These are phyloP conservation scores for Akanthomyces dipterigenus DNA, from an alignment of 2,329 filamentous ascomycete species.

Conservation along the genomic window DNA sequence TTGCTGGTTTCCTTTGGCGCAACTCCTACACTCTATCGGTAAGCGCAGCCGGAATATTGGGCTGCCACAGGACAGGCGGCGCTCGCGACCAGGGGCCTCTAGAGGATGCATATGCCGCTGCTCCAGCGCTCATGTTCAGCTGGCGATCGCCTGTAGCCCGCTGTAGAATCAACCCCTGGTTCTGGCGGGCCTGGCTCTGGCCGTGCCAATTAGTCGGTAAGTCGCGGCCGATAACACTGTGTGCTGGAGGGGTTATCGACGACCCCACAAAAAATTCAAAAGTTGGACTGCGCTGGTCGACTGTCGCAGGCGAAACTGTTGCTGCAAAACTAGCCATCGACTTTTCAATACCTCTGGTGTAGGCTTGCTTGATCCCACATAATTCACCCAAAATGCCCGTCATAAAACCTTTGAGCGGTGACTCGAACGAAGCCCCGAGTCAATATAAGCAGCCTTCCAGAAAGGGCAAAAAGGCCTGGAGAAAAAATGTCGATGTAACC, in stretches of 20 bases:
- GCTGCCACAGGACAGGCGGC: background rate
- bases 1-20: slow-evolving; percentile 1
- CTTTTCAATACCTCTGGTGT: background rate
- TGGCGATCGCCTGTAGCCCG: background rate
- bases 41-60: slow-evolving; percentile 4
- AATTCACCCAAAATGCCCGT: slow-evolving; percentile 41
- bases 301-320: background rate
- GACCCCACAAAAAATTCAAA: slow-evolving; percentile 11
- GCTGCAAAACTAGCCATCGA: slow-evolving; percentile 2
- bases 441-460: slow-evolving; percentile 84
- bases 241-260: slow-evolving; percentile 8
- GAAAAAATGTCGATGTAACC: slow-evolving; percentile 93
- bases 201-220: slow-evolving; percentile 7
- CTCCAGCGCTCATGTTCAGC: background rate
- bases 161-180: background rate
- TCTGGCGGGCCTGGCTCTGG: background rate
- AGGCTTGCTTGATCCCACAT: background rate
- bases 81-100: background rate
- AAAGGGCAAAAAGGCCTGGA: slow-evolving; percentile 98
- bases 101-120: slow-evolving; percentile 2
- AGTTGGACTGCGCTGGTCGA: background rate
- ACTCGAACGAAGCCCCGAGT: slow-evolving; percentile 57
- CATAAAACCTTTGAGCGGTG: slow-evolving; percentile 37
- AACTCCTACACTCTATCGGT: slow-evolving; percentile 3
- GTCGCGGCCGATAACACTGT: slow-evolving; percentile 7